Evolutionary conservation across 495 filamentous ascomycete genomes (phyloP).

Genomic region (Penicillium parvum): DNA sequence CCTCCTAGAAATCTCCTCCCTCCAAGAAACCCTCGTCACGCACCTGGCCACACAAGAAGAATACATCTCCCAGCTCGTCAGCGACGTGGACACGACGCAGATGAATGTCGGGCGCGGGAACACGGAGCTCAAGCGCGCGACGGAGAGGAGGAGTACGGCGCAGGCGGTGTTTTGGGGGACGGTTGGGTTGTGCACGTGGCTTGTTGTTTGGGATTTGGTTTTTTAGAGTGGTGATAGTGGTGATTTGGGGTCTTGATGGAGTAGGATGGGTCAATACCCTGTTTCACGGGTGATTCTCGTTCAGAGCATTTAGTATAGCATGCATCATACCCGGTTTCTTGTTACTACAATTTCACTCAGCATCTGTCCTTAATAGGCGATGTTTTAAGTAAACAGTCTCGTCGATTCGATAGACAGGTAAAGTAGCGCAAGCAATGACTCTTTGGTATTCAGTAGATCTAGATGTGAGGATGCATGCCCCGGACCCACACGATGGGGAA

Average conservation of each 20-base stretch:
- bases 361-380: no score
- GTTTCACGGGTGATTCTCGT: no score
- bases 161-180: constrained; percentile 86
- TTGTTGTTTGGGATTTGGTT: constrained; percentile 91
- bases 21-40: constrained; percentile 81
- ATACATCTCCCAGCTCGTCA: constrained; percentile 82
- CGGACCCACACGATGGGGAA: constrained; percentile 3
- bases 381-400: background rate
- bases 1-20: constrained; percentile 84
- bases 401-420: background rate
- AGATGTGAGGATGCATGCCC: constrained; percentile 11
- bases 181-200: constrained; percentile 69
- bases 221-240: no score
- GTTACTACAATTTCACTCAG: no score
- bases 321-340: no score
- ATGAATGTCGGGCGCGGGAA: constrained; percentile 89
- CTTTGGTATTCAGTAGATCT: constrained; percentile 5
- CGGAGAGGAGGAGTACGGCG: constrained; percentile 75
- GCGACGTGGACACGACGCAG: constrained; percentile 71
- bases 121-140: constrained; percentile 82
- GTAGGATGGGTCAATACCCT: no score
- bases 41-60: constrained; percentile 82
- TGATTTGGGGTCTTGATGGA: no score
- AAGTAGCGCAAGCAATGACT: no score
- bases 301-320: no score